These are phyloP conservation scores for Yarrowia sp. DNA, from an alignment of 805 yeast genomes.

Conservation along the genomic window DNA sequence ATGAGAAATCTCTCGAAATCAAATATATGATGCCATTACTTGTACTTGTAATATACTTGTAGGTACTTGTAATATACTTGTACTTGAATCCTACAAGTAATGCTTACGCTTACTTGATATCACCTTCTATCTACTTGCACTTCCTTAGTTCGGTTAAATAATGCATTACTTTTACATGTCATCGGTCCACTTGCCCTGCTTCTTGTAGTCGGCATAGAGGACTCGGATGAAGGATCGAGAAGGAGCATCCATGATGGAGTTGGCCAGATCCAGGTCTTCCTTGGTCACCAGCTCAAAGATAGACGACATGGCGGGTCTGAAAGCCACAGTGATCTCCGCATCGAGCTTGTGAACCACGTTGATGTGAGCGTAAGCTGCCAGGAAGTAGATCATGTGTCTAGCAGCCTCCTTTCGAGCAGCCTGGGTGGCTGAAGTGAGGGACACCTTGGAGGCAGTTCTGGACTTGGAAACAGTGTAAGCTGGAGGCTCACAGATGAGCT, in stretches of 20 bases:
- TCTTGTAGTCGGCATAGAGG: constrained; percentile 74
- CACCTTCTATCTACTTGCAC: no score
- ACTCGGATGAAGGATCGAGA: constrained; percentile 72
- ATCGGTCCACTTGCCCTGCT: constrained; percentile 77
- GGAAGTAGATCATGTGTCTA: constrained; percentile 64
- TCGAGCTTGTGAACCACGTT: constrained; percentile 61
- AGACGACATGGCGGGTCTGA: constrained; percentile 64
- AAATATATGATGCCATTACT: no score
- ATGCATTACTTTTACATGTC: constrained; percentile 30
- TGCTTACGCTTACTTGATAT: no score
- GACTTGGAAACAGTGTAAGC: constrained; percentile 47
- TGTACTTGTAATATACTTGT: no score
- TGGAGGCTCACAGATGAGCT: constrained; percentile 78
- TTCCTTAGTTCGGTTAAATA: not conserved
- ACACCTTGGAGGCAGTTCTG: constrained; percentile 48
- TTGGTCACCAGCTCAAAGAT: constrained; percentile 74
- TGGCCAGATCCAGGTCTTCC: constrained; percentile 67
- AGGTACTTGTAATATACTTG: no score
- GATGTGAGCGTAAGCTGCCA: constrained; percentile 64
- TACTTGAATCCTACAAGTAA: no score
- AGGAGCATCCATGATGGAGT: constrained; percentile 68
- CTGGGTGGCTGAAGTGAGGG: constrained; percentile 63
- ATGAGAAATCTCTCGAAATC: no score
- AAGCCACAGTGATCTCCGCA: constrained; percentile 55
- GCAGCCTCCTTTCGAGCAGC: constrained; percentile 65